Base-by-base conservation (phyloP, 75 land plant species). In the Larix kaempferi region DNA sequence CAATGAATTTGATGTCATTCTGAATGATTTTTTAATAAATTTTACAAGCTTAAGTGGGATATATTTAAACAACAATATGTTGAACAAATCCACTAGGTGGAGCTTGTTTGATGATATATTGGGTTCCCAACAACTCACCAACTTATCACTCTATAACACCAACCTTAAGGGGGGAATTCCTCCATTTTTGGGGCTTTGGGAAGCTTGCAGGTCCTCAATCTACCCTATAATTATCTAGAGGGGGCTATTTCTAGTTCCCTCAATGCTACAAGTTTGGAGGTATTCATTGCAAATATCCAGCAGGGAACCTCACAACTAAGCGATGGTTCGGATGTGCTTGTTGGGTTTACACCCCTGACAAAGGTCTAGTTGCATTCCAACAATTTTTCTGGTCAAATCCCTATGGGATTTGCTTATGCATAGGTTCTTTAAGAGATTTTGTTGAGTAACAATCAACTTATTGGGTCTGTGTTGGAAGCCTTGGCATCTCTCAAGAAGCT, bases 361-460 rank as follows among this genome's bases (percentile, higher is more conserved):
- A 76, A 79, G 75, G 89, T 89, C 0, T 90, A 90, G 98, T 74
- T 96, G 6, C 98, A 96, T 8, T 78, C 76, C 64, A 96, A 96
- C 73, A 33, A 75, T 7, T 89, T 94, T 78, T 69, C 90, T 2
- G 95, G 99, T 3, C 75, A 85, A 35, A 83, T 94, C 13, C 99
- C 98, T 1, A 88, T 77, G 26, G 87, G 75, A 0, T 78, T 95
- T 58, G 79, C 87, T 10, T 82, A 82, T 0, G 85, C 88, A 49
- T 49, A 61, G 0, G 57, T 74, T 6, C 79, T 95, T 56, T 52
- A 60, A 16, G 88, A 91, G 74, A 80, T 95, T 74, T 80, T 83
- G 69, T 80, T 94, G 55, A 83, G 87, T 14, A 86, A 91, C 67
- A 95, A 95, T 22, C 67, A 49, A 23, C 84, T 95, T 54, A 90